Evolutionary conservation across 352 stramenopile genomes (phyloP).

Genomic region (Salisapilia sapeloensis): DNA sequence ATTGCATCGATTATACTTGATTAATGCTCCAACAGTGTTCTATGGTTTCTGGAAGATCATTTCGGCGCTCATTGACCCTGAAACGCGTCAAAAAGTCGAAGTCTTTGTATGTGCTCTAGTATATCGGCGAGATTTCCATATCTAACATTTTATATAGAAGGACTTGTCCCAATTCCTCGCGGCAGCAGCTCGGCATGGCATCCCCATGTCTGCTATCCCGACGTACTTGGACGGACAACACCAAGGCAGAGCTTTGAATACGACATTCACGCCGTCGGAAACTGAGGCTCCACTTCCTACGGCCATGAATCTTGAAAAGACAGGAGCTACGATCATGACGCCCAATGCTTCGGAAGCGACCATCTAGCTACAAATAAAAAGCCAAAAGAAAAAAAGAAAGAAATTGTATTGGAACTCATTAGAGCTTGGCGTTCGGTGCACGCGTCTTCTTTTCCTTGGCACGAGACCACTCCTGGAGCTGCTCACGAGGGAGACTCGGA

Average conservation of each 20-base stretch:
- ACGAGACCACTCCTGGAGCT: conserved; percentile 62
- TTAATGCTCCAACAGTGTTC: conserved; percentile 74
- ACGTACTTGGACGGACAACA: conserved; percentile 38
- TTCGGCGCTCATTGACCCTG: conserved; percentile 37
- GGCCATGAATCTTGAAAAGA: neutral
- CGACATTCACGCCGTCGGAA: conserved; percentile 40
- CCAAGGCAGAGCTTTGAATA: conserved; percentile 36
- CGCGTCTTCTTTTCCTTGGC: conserved; percentile 54
- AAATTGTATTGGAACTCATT: too few species aligned
- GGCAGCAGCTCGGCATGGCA: conserved; percentile 34
- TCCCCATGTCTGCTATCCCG: conserved; percentile 36
- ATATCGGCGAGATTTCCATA: conserved; percentile 2
- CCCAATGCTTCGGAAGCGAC: too few species aligned
- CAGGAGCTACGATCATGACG: too few species aligned
- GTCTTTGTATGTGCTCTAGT: conserved; percentile 30
- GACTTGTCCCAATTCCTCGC: conserved; percentile 36
- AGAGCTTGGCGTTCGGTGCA: conserved; percentile 32
- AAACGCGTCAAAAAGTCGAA: conserved; percentile 73
- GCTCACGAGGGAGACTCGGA: conserved; percentile 47
- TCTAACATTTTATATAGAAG: conserved; percentile 12
- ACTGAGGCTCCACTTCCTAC: conserved; percentile 27
- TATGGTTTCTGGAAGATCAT: conserved; percentile 74
- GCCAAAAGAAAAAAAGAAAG: too few species aligned
- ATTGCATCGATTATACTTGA: conserved; percentile 54
- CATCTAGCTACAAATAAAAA: too few species aligned